Base-by-base conservation (phyloP, 352 stramenopile species). In the Phytophthora melonis region DNA sequence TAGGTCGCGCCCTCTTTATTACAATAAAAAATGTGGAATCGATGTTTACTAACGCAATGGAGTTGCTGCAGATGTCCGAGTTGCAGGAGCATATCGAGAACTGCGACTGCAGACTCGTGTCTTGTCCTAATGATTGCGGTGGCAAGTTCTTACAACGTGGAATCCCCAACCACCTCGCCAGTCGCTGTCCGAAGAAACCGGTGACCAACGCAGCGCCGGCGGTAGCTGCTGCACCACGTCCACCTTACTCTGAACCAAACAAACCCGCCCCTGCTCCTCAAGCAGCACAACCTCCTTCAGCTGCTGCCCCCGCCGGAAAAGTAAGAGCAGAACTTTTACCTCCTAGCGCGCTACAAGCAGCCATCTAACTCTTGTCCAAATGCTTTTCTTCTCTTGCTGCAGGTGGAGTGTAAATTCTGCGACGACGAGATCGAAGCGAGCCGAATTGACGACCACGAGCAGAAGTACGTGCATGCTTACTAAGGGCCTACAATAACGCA, bases 1-100 rank as follows among this genome's bases (percentile, higher is more conserved):
- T 93, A 61, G 1, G 47, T 30, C 21, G 18, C n/a, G 3, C 19
- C 32, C 36, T n/a, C n/a, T 19, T 54, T 18, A 19, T 6, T 25
- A 25, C 41, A 39, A 7, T 16, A 39, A 23, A 16, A n/a, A 21
- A 52, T 25, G 3, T 53, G 7, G 27, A 2, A 7, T 45, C 27
- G 16, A 21, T 50, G 8, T 21, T 45, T 30, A n/a, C 6, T n/a
- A 36, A 53, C 27, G 21, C 21, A 16, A 49, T 41, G 27, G 11
- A 55, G 9, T n/a, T 63, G 27, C 6, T 13, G 39, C 27, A 92
- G 84, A 88, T 89, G 71, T 78, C 80, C 0, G 87, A 95, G 45
- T 75, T 95, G 16, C 84, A 93, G 68, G 87, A 94, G 6, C 89
- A 95, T 56, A 94, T 95, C 39, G 84, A 95, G 43, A 90, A 81